Base-by-base conservation (phyloP, 169 alveolate genomes). In the Plasmodium cynomolgi region DNA sequence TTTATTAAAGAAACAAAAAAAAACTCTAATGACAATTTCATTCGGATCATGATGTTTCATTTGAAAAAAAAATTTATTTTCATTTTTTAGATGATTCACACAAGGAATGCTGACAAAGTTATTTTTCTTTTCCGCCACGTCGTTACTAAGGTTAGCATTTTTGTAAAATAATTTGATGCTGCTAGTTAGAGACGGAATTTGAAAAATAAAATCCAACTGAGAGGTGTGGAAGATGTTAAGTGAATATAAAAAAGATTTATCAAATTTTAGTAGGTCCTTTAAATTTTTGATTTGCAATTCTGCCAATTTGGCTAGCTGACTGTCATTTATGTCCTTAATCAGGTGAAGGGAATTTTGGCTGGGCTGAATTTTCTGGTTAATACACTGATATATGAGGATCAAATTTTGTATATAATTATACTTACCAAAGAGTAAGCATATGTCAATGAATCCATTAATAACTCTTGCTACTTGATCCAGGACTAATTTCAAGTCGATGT, bases 381-480 rank as follows among this genome's bases (percentile, higher is more conserved):
- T 54, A 37, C 93, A 95, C 73, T 95, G 91, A 33, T 80, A 93
- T 29, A 95, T 62, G 44, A 91, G 44, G 73, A 92, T 58, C 56
- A 84, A 33, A n/a, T 33, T 86, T 86, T 95, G 26, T 93, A 95
- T 62, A 79, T 92, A 47, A 84, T 77, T 92, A 93, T 93, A 80
- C 44, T 68, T 68, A 72, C 37, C 75, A 84, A 95, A 58, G 20
- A 85, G 81, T 84, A 85, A 81, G 58, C 93, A 93, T 9, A 92
- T 84, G 29, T 97, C 98, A 20, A 97, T 96, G 97, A 97, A 97
- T 20, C 97, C 96, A 84, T 97, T 95, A 62, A 98, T 84, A 50
- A 98, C 96, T 92, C 99, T 96, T 81, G 97, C 96, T 17, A 97
- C 94, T 74, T 97, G 97, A 84, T 98, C 99, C 26, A 98, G 73